Conservation (phyloP, 1,284 basidiomycete species). For the Sutorius eximius region DNA sequence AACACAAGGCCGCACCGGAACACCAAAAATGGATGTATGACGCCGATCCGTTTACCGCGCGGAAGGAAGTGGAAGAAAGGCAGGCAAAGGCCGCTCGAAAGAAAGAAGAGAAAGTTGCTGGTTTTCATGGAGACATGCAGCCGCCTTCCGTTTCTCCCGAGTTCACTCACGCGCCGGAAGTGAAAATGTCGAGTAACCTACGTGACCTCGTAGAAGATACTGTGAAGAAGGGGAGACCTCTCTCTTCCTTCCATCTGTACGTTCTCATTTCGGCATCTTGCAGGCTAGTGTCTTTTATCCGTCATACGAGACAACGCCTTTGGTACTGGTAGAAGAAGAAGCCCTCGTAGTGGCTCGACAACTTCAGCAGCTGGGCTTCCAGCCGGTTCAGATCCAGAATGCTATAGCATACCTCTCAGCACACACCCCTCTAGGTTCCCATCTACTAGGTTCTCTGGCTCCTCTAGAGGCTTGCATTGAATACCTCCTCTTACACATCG, state of each 20-base stretch:
- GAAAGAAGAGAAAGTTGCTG: constrained; percentile 33
- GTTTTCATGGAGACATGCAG: constrained; percentile 16
- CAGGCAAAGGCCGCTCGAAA: constrained; percentile 56
- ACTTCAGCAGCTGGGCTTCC: constrained; percentile 60
- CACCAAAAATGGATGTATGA: constrained; percentile 85
- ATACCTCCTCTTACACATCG: constrained; percentile 71
- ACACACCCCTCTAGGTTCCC: constrained; percentile 52
- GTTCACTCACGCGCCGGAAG: constrained; percentile 76
- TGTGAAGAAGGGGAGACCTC: constrained; percentile 66
- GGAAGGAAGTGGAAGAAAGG: constrained; percentile 62
- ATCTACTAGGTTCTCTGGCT: constrained; percentile 48
- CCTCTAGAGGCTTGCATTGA: constrained; percentile 71
- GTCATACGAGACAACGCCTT: constrained; percentile 46
- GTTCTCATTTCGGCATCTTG: constrained; percentile 1
- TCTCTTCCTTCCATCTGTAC: background rate
- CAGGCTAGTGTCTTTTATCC: constrained; percentile 56
- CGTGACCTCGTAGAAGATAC: constrained; percentile 82
- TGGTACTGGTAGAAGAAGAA: constrained; percentile 50
- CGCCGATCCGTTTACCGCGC: constrained; percentile 81
- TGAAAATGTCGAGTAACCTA: constrained; percentile 77
- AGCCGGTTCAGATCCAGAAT: constrained; percentile 46
- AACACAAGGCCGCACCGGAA: constrained; percentile 65
- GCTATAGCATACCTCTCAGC: constrained; percentile 53
- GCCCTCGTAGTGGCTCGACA: constrained; percentile 42
- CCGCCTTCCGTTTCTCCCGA: constrained; percentile 38